Percentiles rank a stretch among this genome's conserved stretches.
These are phyloP conservation scores for Aureobasidium sp. DNA, from an alignment of 2,329 filamentous ascomycete genomes.

Conservation along the genomic window DNA sequence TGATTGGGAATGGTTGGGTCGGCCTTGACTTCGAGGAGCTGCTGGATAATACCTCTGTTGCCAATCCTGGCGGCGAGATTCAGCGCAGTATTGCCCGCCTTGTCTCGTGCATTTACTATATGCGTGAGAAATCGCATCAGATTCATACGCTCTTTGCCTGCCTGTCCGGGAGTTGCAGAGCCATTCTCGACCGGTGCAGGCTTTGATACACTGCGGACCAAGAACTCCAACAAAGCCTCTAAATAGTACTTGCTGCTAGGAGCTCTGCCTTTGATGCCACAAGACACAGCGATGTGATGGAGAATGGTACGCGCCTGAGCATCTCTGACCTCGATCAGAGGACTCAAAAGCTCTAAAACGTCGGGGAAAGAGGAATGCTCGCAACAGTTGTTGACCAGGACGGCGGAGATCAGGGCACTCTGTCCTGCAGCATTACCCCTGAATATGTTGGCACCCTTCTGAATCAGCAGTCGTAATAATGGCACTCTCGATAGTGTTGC, in stretches of 20 bases:
- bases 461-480: constrained; percentile 71
- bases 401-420: constrained; percentile 86
- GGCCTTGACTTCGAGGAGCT: constrained; percentile 87
- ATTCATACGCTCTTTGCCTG: constrained; percentile 58
- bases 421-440: constrained; percentile 84
- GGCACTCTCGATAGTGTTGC: constrained; percentile 82
- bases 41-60: constrained; percentile 92
- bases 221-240: constrained; percentile 87
- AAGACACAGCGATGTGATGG: constrained; percentile 93
- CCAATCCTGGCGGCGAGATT: constrained; percentile 90
- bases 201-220: constrained; percentile 61
- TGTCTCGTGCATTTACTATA: constrained; percentile 92
- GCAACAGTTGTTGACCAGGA: constrained; percentile 87
- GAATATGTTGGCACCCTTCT: constrained; percentile 77
- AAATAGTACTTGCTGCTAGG: constrained; percentile 92
- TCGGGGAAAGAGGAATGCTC: constrained; percentile 87
- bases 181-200: constrained; percentile 18
- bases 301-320: constrained; percentile 83
- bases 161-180: constrained; percentile 16
- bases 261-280: constrained; percentile 86
- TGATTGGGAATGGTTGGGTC: constrained; percentile 88
- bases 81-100: constrained; percentile 86
- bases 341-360: constrained; percentile 76
- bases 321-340: constrained; percentile 85
- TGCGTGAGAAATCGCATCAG: constrained; percentile 92